Evolutionary conservation across 148 eudicot genomes (phyloP).

Genomic region (Spergularia marina): DNA sequence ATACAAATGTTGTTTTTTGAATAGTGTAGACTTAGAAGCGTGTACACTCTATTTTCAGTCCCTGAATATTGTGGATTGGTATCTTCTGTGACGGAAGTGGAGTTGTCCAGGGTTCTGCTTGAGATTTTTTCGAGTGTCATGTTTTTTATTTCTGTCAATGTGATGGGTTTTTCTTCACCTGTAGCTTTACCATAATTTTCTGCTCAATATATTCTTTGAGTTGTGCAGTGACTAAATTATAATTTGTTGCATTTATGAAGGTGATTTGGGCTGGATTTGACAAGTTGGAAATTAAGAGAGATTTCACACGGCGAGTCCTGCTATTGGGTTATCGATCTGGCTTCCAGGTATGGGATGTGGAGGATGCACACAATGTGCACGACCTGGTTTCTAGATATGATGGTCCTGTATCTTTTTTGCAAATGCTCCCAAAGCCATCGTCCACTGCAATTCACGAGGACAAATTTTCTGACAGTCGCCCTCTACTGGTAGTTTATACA

Average conservation of each 20-base stretch:
- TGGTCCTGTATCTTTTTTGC: conserved; percentile 73
- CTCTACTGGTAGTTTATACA: conserved; percentile 64
- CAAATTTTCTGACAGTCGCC: conserved; percentile 52
- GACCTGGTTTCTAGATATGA: conserved; percentile 64
- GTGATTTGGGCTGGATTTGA: conserved; percentile 92
- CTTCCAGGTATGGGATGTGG: conserved; percentile 91
- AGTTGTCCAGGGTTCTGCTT: neutral
- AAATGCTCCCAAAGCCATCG: conserved; percentile 60
- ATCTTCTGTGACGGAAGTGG: neutral
- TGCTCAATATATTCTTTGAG: neutral
- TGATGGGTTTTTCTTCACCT: neutral
- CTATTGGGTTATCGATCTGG: conserved; percentile 74
- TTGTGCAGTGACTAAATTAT: neutral
- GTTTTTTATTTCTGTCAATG: neutral
- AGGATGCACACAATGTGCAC: conserved; percentile 66
- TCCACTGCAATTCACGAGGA: conserved; percentile 41
- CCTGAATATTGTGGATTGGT: neutral
- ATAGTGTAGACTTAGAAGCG: too few species aligned
- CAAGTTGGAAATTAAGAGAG: conserved; percentile 58
- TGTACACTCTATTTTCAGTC: neutral
- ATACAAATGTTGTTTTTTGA: too few species aligned
- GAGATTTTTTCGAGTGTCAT: neutral
- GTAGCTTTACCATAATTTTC: neutral
- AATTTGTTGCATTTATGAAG: conserved; percentile 34
- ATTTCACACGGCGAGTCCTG: conserved; percentile 48